Base-by-base conservation (phyloP, 139 green algal genomes). In the Axilococcus clingmanii region DNA sequence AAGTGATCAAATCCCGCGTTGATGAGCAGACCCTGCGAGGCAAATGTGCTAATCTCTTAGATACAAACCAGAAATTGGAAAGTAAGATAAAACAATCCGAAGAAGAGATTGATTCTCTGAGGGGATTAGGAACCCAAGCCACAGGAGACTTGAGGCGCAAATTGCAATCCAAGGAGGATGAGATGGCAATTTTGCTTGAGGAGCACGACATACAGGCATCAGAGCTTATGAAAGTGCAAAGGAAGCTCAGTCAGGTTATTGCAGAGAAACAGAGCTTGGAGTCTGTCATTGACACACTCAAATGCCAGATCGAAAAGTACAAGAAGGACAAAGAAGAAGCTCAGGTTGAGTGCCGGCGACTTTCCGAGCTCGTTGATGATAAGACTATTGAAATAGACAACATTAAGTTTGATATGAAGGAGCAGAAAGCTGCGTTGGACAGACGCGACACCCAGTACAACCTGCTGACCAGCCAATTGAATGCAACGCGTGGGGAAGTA, bases 141-240 rank as follows among this genome's bases (percentile, higher is more conserved):
- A 33, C 37, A 4, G 9, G 17, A 9, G 24, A 46, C 3, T 42
- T 68, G 19, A 47, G 46, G 29, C 3, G 15, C 7, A 15, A 61
- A 43, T 50, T 68, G 49, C 46, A 61, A 32, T 28, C 40, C 33
- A 48, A 35, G n/a, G 50, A 68, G 9, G 40, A 28, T n/a, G 50
- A 59, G 23, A 30, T 48, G 9, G 30, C 19, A 27, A 30, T 40
- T 7, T 22, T 47, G 27, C 40, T 32, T 14, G 49, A 50, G 3
- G 42, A 32, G 32, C 50, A 37, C 25, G 59, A 61, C n/a, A 46
- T 47, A 34, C 29, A 62, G 7, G 9, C 27, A 32, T 48, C 17
- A 14, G 28, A 57, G 23, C 28, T 37, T 4, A 14, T 22, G 19
- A 14, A 29, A n/a, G 15, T 57, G 0, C 49, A 57, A 36, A 33